Evolutionary conservation across 768 basidiomycete genomes (phyloP).

Genomic region (Mycena vitilis): DNA sequence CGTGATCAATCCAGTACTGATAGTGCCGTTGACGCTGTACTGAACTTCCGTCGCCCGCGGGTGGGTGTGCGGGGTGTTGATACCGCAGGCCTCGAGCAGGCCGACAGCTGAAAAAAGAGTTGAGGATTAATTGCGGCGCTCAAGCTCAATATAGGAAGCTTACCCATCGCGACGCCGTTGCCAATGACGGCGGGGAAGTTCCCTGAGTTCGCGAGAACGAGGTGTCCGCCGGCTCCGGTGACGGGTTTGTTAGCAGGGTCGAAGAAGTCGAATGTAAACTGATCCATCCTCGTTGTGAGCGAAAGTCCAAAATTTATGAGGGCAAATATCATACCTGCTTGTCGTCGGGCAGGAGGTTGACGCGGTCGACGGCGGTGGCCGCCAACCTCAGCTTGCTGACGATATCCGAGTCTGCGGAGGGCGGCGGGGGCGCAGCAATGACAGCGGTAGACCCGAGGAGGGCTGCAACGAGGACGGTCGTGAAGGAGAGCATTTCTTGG

Average conservation of each 20-base stretch:
- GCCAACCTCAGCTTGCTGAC: slow-evolving; percentile 7
- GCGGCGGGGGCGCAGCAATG: not conserved
- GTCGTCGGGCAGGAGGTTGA: slow-evolving; percentile 1
- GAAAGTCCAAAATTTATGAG: not conserved
- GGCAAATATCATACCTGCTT: not conserved
- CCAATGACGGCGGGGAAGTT: slow-evolving; percentile 35
- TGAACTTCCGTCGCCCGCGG: slow-evolving; percentile 37
- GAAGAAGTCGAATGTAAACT: slow-evolving; percentile 38
- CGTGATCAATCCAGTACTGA: slow-evolving; percentile 35
- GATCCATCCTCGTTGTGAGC: not conserved
- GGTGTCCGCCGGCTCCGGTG: slow-evolving; percentile 22
- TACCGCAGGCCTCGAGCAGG: slow-evolving; percentile 26
- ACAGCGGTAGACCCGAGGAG: not conserved
- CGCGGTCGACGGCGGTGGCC: slow-evolving; percentile 15
- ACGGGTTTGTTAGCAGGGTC: slow-evolving; percentile 10
- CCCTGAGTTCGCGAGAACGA: slow-evolving; percentile 25
- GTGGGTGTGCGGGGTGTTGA: slow-evolving; percentile 36
- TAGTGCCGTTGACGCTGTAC: slow-evolving; percentile 34
- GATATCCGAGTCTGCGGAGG: not conserved
- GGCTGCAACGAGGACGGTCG: slow-evolving; percentile 18
- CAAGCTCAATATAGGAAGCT: too few relatives aligned
- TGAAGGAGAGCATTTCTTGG: slow-evolving; percentile 26
- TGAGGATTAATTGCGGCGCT: too few relatives aligned
- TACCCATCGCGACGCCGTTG: slow-evolving; percentile 35
- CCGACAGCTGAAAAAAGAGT: slow-evolving; percentile 18